Conservation (phyloP, 441 rosid species). For the Adansonia gregorii region DNA sequence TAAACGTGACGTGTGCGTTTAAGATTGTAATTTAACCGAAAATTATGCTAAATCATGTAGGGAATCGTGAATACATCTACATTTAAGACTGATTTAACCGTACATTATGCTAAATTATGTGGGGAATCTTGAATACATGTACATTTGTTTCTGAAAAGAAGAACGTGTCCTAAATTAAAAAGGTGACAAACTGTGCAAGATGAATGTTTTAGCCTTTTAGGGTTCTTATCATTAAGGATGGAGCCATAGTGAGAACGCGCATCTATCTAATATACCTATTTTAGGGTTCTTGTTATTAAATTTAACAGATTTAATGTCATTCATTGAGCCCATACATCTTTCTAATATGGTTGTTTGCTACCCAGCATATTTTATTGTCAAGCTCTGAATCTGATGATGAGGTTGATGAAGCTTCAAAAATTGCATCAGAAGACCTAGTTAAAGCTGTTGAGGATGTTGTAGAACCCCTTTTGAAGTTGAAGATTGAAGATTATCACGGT, state of each 20-base stretch:
- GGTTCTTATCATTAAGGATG: neutral
- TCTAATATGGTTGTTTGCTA: slow-evolving; percentile 37
- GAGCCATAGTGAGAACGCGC: neutral
- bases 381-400: slow-evolving; percentile 70
- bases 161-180: neutral
- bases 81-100: no score
- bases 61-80: no score
- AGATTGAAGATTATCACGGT: slow-evolving; percentile 56
- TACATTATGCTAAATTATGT: slow-evolving; percentile 19
- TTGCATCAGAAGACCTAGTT: slow-evolving; percentile 34
- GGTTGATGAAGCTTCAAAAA: slow-evolving; percentile 36
- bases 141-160: neutral
- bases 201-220: neutral
- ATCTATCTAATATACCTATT: neutral
- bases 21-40: no score
- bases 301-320: slow-evolving; percentile 5
- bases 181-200: neutral
- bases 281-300: slow-evolving; percentile 3
- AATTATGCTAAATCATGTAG: no score
- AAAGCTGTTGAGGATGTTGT: slow-evolving; percentile 44
- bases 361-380: slow-evolving; percentile 52
- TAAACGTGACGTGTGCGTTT: no score
- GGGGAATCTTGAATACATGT: neutral
- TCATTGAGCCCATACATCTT: slow-evolving; percentile 13
- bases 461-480: slow-evolving; percentile 62